phyloP scores from a whole-genome alignment of 225 moss, liverwort and hornwort genomes.

The Rhytidiadelphus loreus region DNA sequence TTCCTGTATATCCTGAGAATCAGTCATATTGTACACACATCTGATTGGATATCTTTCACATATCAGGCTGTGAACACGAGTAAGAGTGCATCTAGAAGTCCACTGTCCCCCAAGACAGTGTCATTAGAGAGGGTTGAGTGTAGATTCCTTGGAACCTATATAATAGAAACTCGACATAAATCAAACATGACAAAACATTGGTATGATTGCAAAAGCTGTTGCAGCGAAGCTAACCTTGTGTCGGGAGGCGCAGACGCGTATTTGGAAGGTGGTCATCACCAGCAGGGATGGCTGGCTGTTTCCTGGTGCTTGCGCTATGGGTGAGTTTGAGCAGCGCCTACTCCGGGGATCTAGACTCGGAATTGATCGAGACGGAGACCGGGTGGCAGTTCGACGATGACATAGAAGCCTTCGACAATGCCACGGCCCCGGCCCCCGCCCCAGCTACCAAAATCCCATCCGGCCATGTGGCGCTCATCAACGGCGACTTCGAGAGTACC shows the following conservation, averaged over 20 bases:
- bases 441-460: background rate
- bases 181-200: background rate
- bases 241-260: constrained; percentile 18
- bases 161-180: background rate
- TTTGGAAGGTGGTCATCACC: constrained; percentile 2
- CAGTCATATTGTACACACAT: background rate
- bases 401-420: constrained; percentile 2
- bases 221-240: background rate
- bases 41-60: background rate
- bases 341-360: constrained; percentile 4
- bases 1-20: background rate
- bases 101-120: background rate
- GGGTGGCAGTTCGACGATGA: constrained; percentile 21
- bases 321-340: constrained; percentile 1
- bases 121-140: background rate
- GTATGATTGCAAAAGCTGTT: background rate
- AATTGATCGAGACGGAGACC: constrained; percentile 21
- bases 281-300: constrained; percentile 1
- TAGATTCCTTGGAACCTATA: background rate
- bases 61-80: background rate
- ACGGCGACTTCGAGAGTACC: constrained; percentile 32
- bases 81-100: background rate
- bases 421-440: background rate
- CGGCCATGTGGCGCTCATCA: background rate
- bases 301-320: constrained; percentile 11